These are phyloP conservation scores for Diaporthe citrichinensis DNA, from an alignment of 2,329 filamentous ascomycete species.

Conservation along the genomic window DNA sequence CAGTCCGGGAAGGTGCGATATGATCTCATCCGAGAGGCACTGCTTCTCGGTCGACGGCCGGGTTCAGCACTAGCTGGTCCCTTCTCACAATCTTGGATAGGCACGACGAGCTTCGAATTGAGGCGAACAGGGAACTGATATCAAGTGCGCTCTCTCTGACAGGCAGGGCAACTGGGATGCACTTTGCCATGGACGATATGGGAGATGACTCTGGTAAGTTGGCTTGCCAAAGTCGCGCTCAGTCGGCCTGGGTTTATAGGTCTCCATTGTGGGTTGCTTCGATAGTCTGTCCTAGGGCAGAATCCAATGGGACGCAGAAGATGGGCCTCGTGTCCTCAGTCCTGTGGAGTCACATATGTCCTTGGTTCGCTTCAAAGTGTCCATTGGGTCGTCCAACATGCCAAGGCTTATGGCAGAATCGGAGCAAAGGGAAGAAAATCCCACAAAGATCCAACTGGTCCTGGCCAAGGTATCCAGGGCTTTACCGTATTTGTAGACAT, in stretches of 20 bases:
- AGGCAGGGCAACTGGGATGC: neutral
- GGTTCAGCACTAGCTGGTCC: slow-evolving; percentile 10
- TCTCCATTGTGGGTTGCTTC: neutral
- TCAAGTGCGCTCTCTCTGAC: neutral
- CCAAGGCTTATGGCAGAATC: slow-evolving; percentile 7
- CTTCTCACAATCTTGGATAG: neutral
- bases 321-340: neutral
- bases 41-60: neutral
- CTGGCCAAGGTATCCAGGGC: neutral
- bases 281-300: neutral
- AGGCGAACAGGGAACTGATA: neutral
- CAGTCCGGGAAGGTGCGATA: neutral
- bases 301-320: neutral
- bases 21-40: neutral
- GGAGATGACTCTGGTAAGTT: neutral
- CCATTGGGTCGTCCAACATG: neutral
- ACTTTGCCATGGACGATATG: neutral
- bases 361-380: neutral
- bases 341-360: too few relatives aligned
- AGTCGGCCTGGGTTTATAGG: neutral
- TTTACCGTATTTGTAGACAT: neutral
- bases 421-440: neutral
- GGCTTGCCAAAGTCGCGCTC: neutral
- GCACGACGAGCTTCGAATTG: neutral
- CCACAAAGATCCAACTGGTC: neutral